These are phyloP conservation scores for Bipolaris sorokiniana DNA, from an alignment of 2,329 filamentous ascomycete species.

Conservation along the genomic window DNA sequence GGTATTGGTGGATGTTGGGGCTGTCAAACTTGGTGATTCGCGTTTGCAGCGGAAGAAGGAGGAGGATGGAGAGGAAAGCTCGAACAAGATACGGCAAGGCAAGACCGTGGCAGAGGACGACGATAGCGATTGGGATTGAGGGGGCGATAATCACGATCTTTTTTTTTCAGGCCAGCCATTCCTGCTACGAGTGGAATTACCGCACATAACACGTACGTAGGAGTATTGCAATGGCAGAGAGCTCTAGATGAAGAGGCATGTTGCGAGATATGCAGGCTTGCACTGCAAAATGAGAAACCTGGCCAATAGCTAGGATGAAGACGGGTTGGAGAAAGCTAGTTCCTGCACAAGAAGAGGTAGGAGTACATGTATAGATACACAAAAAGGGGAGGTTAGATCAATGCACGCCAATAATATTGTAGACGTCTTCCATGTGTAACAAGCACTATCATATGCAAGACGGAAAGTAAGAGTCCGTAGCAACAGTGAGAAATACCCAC, in stretches of 20 bases:
- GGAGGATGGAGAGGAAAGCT: constrained; percentile 59
- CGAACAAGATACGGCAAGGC: constrained; percentile 56
- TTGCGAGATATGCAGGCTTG: constrained; percentile 3
- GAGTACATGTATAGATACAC: too few relatives aligned
- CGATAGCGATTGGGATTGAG: constrained; percentile 66
- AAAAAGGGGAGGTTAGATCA: too few relatives aligned
- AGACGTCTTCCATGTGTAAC: too few relatives aligned
- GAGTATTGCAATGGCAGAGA: neutral
- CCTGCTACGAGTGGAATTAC: neutral
- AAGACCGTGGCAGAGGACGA: constrained; percentile 54
- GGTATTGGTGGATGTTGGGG: constrained; percentile 80
- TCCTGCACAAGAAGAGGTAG: neutral
- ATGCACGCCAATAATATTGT: too few relatives aligned
- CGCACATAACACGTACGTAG: neutral
- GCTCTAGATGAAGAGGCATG: constrained; percentile 1
- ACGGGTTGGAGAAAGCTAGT: neutral
- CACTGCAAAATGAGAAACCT: neutral
- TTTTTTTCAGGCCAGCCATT: neutral
- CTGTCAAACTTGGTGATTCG: constrained; percentile 77
- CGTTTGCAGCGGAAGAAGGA: constrained; percentile 69
- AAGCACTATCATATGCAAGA: too few relatives aligned
- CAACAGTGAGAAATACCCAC: too few relatives aligned
- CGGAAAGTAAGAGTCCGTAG: too few relatives aligned
- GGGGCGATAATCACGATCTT: neutral
- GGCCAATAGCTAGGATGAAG: neutral